These are phyloP conservation scores for Lactarius evosmus DNA, from an alignment of 768 basidiomycete genomes.

Conservation along the genomic window DNA sequence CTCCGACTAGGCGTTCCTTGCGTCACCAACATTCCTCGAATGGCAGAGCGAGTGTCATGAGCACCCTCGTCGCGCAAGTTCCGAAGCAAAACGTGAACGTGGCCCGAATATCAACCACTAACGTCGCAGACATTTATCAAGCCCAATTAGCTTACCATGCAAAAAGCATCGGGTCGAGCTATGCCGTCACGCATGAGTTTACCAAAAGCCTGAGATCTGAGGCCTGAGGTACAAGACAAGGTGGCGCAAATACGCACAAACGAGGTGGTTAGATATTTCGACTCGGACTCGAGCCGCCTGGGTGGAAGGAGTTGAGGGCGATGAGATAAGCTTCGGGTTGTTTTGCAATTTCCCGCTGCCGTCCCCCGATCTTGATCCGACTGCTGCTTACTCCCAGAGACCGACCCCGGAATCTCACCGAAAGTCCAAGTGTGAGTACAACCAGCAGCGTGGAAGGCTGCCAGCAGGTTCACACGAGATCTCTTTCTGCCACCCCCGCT, in stretches of 20 bases:
- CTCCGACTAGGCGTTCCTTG: background rate
- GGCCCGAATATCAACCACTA: background rate
- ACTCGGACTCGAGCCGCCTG: background rate
- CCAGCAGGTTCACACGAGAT: background rate
- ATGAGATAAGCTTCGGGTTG: background rate
- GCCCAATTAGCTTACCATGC: background rate
- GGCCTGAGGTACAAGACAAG: background rate
- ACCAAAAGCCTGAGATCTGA: background rate
- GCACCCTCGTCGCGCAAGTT: background rate
- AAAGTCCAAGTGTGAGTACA: background rate
- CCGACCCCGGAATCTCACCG: background rate
- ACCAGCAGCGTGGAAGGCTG: background rate
- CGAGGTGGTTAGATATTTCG: background rate
- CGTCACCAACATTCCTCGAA: background rate
- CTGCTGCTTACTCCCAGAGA: background rate
- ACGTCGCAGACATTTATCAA: background rate
- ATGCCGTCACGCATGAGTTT: background rate
- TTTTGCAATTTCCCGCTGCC: background rate
- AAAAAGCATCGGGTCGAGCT: background rate
- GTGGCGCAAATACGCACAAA: background rate
- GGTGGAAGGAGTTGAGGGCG: background rate
- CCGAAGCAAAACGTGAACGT: background rate
- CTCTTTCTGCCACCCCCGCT: background rate
- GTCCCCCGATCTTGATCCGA: background rate
- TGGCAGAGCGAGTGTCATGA: constrained; percentile 1